Percentiles rank a stretch among this genome's conserved stretches.
Conservation (phyloP, 352 stramenopile genomes). For the Globisporangium paddicum region DNA sequence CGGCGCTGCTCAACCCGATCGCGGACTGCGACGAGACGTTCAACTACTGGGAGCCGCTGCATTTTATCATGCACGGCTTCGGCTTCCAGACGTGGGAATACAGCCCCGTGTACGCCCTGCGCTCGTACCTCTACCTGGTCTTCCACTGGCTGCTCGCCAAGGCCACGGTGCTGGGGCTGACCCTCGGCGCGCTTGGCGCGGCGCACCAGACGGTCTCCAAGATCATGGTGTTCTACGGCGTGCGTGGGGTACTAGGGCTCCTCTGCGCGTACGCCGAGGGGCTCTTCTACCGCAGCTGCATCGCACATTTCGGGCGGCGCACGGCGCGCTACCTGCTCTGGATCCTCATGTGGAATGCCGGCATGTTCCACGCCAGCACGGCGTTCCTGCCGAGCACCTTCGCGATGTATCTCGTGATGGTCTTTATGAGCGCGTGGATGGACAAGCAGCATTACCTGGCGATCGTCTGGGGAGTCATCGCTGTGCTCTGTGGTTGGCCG, state of each 20-base stretch:
- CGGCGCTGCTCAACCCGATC: slow-evolving; percentile 77
- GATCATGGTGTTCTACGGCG: slow-evolving; percentile 87
- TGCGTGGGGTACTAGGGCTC: slow-evolving; percentile 80
- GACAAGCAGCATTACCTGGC: slow-evolving; percentile 61
- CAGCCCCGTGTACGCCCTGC: slow-evolving; percentile 91
- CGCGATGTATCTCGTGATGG: slow-evolving; percentile 82
- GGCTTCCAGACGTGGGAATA: slow-evolving; percentile 92
- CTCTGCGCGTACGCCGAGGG: slow-evolving; percentile 81
- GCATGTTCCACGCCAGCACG: slow-evolving; percentile 90
- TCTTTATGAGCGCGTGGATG: slow-evolving; percentile 79
- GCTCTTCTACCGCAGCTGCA: slow-evolving; percentile 75
- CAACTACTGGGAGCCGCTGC: slow-evolving; percentile 99
- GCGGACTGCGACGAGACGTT: slow-evolving; percentile 98
- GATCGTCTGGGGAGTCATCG: slow-evolving; percentile 84
- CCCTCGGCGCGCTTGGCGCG: slow-evolving; percentile 25
- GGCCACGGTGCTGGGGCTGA: slow-evolving; percentile 31
- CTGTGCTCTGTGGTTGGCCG: slow-evolving; percentile 95
- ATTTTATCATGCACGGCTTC: slow-evolving; percentile 93
- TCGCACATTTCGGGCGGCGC: slow-evolving; percentile 51
- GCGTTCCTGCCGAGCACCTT: slow-evolving; percentile 93
- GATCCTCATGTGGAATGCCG: slow-evolving; percentile 84
- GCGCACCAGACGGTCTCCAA: slow-evolving; percentile 33
- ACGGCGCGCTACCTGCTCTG: slow-evolving; percentile 66
- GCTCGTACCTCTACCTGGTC: slow-evolving; percentile 94
- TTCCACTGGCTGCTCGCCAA: slow-evolving; percentile 52